Evolutionary conservation across 1,284 basidiomycete genomes (phyloP).

Genomic region (Thelephora terrestris): DNA sequence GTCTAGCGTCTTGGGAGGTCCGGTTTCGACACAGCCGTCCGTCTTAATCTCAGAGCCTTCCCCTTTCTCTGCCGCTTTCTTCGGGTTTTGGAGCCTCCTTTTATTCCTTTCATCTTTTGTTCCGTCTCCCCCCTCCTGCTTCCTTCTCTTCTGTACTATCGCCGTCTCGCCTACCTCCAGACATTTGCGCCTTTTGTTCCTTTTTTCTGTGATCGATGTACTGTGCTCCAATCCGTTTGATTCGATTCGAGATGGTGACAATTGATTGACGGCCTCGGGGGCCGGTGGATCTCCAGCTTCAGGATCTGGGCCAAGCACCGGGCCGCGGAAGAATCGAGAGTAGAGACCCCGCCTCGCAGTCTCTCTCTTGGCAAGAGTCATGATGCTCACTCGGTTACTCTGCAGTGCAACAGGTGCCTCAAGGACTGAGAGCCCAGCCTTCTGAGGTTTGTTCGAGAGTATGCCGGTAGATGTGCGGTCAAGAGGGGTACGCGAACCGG

Average conservation of each 20-base stretch:
- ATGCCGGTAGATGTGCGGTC: conserved; percentile 68
- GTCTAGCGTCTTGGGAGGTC: too few species aligned
- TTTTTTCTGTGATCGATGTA: not conserved
- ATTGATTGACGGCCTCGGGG: not conserved
- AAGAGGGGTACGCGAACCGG: conserved; percentile 21
- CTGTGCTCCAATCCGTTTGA: not conserved
- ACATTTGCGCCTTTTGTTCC: not conserved
- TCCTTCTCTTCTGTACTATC: conserved; percentile 6
- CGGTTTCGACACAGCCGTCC: too few species aligned
- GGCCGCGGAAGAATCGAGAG: conserved; percentile 71
- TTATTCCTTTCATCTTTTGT: conserved; percentile 9
- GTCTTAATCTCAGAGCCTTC: not conserved
- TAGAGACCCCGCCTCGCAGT: conserved; percentile 70
- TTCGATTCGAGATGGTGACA: not conserved
- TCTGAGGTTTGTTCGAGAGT: conserved; percentile 59
- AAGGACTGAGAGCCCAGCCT: conserved; percentile 34
- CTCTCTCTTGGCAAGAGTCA: conserved; percentile 66
- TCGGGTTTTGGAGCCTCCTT: conserved; percentile 9
- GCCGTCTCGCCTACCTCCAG: not conserved
- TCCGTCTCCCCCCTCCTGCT: conserved; percentile 10
- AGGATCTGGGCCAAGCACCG: conserved; percentile 43
- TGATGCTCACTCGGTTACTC: conserved; percentile 37
- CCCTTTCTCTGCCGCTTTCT: conserved; percentile 11
- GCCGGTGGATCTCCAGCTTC: conserved; percentile 12
- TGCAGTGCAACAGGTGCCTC: conserved; percentile 40